Conservation (phyloP, 352 stramenopile genomes). For the Pilasporangium apinafurcum region DNA sequence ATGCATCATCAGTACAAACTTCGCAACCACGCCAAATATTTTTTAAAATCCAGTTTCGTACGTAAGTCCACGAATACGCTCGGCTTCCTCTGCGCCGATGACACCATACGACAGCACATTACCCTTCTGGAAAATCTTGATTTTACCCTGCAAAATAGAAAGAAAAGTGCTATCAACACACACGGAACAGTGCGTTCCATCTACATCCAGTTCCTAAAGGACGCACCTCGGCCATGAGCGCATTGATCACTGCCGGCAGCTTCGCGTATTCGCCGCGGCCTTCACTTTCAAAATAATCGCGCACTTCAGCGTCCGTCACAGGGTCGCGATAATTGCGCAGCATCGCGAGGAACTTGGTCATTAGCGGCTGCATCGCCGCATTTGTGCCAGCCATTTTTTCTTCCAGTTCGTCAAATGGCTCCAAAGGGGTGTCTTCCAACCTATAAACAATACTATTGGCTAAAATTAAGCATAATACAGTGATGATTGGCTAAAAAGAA, state of each 20-base stretch:
- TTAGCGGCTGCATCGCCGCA: conserved; percentile 27
- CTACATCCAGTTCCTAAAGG: not conserved
- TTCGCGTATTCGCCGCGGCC: conserved; percentile 74
- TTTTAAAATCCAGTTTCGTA: conserved; percentile 15
- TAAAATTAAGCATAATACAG: conserved; percentile 1
- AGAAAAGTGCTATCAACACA: no score
- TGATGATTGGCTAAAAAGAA: conserved; percentile 25
- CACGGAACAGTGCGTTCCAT: not conserved
- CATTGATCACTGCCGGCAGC: conserved; percentile 77
- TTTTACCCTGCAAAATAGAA: conserved; percentile 66
- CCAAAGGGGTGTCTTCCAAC: not conserved
- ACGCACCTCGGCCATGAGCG: conserved; percentile 70
- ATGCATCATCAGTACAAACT: conserved; percentile 19
- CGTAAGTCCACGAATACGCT: conserved; percentile 81
- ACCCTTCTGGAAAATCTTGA: conserved; percentile 88
- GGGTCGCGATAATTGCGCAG: conserved; percentile 77
- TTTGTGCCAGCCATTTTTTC: conserved; percentile 10
- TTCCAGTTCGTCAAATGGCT: not conserved
- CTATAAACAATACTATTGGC: conserved; percentile 18
- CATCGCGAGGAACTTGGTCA: conserved; percentile 68
- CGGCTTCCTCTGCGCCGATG: conserved; percentile 75
- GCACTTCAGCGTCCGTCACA: conserved; percentile 74
- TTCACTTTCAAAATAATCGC: conserved; percentile 66
- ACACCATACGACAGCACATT: conserved; percentile 81
- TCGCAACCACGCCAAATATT: not conserved